These are phyloP conservation scores for Melastoma malabathricum DNA, from an alignment of 345 rosid species.

Conservation along the genomic window DNA sequence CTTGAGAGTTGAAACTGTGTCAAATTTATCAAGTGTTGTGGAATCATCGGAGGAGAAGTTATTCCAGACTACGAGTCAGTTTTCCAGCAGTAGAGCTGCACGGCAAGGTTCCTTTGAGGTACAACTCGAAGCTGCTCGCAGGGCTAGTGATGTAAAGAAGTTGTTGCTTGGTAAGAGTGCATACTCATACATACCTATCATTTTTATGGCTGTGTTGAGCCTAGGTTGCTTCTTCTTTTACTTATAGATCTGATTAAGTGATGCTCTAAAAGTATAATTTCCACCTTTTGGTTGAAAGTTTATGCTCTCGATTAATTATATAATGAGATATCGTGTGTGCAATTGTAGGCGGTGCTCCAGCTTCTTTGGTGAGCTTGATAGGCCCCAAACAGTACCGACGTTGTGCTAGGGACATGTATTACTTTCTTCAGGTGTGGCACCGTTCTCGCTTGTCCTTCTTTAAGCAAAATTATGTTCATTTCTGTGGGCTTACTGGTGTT, in stretches of 20 bases:
- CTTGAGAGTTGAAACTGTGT: constrained; percentile 27
- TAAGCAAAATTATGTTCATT: not conserved
- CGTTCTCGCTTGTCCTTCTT: not conserved
- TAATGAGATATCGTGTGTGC: too few species aligned
- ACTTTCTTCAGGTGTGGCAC: constrained; percentile 73
- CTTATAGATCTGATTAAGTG: too few species aligned
- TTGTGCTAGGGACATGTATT: constrained; percentile 84
- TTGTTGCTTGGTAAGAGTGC: constrained; percentile 64
- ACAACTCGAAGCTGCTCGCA: constrained; percentile 77
- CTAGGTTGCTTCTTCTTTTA: too few species aligned
- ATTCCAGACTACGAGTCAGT: constrained; percentile 31
- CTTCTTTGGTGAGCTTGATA: constrained; percentile 78
- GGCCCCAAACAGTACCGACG: constrained; percentile 86
- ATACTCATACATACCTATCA: too few species aligned
- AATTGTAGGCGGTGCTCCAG: constrained; percentile 67
- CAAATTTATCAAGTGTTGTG: constrained; percentile 15
- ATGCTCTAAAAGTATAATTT: not conserved
- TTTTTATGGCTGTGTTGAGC: too few species aligned
- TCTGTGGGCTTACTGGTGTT: not conserved
- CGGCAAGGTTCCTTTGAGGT: constrained; percentile 61
- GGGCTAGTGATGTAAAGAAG: constrained; percentile 70
- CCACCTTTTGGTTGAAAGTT: not conserved
- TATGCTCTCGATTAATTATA: too few species aligned
- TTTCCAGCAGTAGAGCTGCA: constrained; percentile 36
- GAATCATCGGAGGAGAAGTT: constrained; percentile 18